Base-by-base conservation (phyloP, 2,329 filamentous ascomycete genomes). In the Fusarium robinianum region DNA sequence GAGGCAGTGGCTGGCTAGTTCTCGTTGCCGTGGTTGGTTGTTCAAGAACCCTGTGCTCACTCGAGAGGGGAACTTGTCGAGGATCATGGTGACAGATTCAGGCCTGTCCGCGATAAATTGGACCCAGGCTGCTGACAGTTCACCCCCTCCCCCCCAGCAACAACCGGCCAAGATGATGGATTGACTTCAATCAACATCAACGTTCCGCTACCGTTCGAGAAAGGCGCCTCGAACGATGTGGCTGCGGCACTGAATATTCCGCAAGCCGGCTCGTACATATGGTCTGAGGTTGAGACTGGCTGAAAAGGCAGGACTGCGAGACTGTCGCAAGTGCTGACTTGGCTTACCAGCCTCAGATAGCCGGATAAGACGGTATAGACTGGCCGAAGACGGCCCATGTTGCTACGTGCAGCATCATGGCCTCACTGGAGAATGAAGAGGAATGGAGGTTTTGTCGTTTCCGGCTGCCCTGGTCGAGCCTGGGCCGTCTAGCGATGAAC, bases 171-270 rank as follows among this genome's bases (percentile, higher is more conserved):
- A n/a, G n/a, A n/a, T n/a, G n/a, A n/a, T n/a, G n/a, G 47, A n/a
- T 30, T 39, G 39, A 47, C 30, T 41, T 44, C 38, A 49, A 52
- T 23, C 36, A 53, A 22, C 23, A 32, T 30, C 33, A 38, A 23
- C 22, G 16, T 27, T 25, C 14, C 9, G 7, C 6, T 12, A 18
- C 22, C 12, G 22, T 11, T 32, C 14, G 41, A 18, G 11, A 34
- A 19, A 26, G 33, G 14, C 24, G 29, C 14, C 35, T 30, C 7
- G 23, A 24, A 16, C 17, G 19, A 34, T 29, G 18, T n/a, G n/a
- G n/a, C n/a, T n/a, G n/a, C n/a, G n/a, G n/a, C n/a, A n/a, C n/a
- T n/a, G n/a, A n/a, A n/a, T n/a, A n/a, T n/a, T n/a, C n/a, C n/a
- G n/a, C n/a, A n/a, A n/a, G n/a, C n/a, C n/a, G n/a, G n/a, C n/a